Conservation (phyloP, 1,284 basidiomycete genomes). For the Ganoderma leucocontextum region DNA sequence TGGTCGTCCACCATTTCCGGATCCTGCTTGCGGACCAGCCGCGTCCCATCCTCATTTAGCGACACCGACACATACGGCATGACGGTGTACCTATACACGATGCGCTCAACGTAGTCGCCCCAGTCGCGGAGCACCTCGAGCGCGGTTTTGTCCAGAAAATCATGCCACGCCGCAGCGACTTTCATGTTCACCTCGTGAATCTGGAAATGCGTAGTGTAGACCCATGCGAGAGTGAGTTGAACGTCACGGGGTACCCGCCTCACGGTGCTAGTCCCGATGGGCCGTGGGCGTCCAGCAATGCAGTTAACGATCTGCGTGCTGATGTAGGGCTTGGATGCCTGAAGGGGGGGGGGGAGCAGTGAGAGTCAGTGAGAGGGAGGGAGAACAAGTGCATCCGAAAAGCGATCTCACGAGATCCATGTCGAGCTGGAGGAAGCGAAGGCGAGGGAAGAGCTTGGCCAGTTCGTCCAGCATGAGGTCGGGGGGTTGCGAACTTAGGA, state of each 20-base stretch:
- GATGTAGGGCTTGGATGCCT: not conserved
- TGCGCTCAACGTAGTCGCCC: conserved; percentile 10
- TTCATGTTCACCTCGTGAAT: not conserved
- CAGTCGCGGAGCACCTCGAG: conserved; percentile 13
- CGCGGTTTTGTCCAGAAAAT: conserved; percentile 5
- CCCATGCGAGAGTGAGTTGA: conserved; percentile 11
- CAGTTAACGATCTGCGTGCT: conserved; percentile 1
- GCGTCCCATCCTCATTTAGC: conserved; percentile 1
- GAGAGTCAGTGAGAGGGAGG: not conserved
- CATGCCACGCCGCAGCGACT: not conserved
- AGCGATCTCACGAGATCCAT: conserved; percentile 7
- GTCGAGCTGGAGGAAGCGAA: conserved; percentile 22
- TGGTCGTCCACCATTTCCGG: conserved; percentile 11
- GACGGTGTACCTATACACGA: conserved; percentile 18
- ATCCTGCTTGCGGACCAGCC: conserved; percentile 1
- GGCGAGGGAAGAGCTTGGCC: not conserved
- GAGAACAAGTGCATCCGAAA: no score
- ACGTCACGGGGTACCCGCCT: not conserved
- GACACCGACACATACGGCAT: conserved; percentile 11
- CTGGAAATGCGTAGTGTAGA: not conserved
- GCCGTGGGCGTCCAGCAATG: not conserved
- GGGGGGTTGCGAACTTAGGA: not conserved
- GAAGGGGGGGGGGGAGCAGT: not conserved
- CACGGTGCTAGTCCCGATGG: not conserved
- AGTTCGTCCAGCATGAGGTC: conserved; percentile 5